phyloP scores from a whole-genome alignment of 352 stramenopile genomes.

The Phytophthora hibernalis region DNA sequence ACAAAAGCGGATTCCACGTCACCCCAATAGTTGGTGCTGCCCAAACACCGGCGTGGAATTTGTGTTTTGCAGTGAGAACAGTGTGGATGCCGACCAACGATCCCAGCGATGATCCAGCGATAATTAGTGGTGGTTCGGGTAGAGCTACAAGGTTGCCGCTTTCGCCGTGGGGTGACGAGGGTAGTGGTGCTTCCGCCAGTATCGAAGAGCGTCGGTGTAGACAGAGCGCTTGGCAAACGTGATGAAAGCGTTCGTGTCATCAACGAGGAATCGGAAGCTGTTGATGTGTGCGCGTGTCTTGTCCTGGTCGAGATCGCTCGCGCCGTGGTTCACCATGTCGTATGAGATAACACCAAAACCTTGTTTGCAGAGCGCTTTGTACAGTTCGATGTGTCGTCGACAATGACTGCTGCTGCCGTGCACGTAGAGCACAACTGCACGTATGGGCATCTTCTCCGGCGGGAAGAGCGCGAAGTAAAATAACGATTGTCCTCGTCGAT shows the following conservation, averaged over 20 bases:
- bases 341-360: slow-evolving; percentile 58
- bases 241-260: slow-evolving; percentile 60
- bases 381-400: slow-evolving; percentile 49
- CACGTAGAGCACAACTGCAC: slow-evolving; percentile 58
- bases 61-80: slow-evolving; percentile 49
- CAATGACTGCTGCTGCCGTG: slow-evolving; percentile 57
- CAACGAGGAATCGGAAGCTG: slow-evolving; percentile 52
- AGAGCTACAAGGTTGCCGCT: slow-evolving; percentile 25
- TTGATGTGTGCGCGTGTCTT: slow-evolving; percentile 47
- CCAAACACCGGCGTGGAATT: slow-evolving; percentile 61
- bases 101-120: slow-evolving; percentile 68
- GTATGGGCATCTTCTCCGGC: slow-evolving; percentile 27
- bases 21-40: slow-evolving; percentile 58
- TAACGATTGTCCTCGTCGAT: slow-evolving; percentile 42
- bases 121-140: slow-evolving; percentile 46
- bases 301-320: slow-evolving; percentile 48
- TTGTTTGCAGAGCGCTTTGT: slow-evolving; percentile 49
- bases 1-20: slow-evolving; percentile 51
- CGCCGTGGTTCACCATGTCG: slow-evolving; percentile 56
- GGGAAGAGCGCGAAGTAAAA: slow-evolving; percentile 58
- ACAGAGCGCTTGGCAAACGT: slow-evolving; percentile 45
- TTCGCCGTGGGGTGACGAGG: slow-evolving; percentile 18
- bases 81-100: slow-evolving; percentile 66
- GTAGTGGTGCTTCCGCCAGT: slow-evolving; percentile 33
- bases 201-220: slow-evolving; percentile 39